phyloP scores from a whole-genome alignment of 2,329 filamentous ascomycete species.

The Byssoonygena ceratinophila region DNA sequence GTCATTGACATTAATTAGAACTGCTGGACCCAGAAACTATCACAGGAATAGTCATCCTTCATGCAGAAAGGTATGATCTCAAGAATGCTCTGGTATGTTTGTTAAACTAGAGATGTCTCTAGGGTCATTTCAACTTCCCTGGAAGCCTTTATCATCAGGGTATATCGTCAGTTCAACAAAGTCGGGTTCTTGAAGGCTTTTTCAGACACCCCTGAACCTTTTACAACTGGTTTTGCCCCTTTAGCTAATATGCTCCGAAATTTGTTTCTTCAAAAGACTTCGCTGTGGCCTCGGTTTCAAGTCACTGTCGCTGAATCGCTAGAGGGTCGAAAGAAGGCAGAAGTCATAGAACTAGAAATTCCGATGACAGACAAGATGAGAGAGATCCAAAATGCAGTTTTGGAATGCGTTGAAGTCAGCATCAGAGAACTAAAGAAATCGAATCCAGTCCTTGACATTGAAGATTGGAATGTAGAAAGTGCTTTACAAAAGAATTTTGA shows the following conservation, averaged over 20 bases:
- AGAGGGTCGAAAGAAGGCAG: slow-evolving; percentile 83
- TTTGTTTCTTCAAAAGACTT: slow-evolving; percentile 76
- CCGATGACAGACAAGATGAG: slow-evolving; percentile 92
- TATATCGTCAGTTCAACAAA: slow-evolving; percentile 93
- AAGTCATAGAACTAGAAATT: slow-evolving; percentile 93
- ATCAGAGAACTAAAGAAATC: slow-evolving; percentile 87
- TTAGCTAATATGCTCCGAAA: slow-evolving; percentile 85
- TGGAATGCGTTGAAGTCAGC: slow-evolving; percentile 92
- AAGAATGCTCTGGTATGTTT: neutral
- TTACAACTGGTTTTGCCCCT: slow-evolving; percentile 78
- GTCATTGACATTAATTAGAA: slow-evolving; percentile 20
- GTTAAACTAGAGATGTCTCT: slow-evolving; percentile 10
- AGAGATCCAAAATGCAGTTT: slow-evolving; percentile 83
- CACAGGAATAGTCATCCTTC: slow-evolving; percentile 75
- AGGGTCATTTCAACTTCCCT: slow-evolving; percentile 73
- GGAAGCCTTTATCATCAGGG: slow-evolving; percentile 88
- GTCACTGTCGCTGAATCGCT: slow-evolving; percentile 78
- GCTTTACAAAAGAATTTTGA: slow-evolving; percentile 90
- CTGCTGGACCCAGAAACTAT: slow-evolving; percentile 73
- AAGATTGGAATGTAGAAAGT: slow-evolving; percentile 92
- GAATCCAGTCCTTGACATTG: slow-evolving; percentile 84
- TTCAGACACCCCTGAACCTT: slow-evolving; percentile 83
- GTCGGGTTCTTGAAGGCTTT: slow-evolving; percentile 90
- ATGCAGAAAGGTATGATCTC: slow-evolving; percentile 59
- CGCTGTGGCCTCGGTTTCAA: slow-evolving; percentile 89